Percentiles rank a stretch among this genome's conserved stretches.
Conservation (phyloP, 2,329 filamentous ascomycete genomes). For the Aspergillus glaucus region DNA sequence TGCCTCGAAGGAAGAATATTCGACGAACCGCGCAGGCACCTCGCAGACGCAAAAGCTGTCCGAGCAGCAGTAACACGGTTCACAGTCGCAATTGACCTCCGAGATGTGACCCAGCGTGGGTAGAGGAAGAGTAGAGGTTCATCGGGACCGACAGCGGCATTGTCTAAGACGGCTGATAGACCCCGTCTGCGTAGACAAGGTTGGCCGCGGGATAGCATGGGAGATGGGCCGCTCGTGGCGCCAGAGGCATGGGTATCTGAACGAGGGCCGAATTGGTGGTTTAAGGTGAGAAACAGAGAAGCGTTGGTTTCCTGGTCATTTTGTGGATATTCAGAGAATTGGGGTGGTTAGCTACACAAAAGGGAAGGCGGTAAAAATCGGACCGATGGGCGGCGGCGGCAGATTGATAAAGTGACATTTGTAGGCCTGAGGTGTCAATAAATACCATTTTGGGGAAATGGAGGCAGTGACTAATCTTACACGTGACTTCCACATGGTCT, state of each 20-base stretch:
- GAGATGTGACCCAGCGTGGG: conserved; percentile 34
- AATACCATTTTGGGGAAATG: too few species aligned
- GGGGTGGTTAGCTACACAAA: neutral
- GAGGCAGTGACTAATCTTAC: neutral
- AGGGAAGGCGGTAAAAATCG: neutral
- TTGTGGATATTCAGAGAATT: neutral
- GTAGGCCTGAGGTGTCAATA: neutral
- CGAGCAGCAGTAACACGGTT: conserved; percentile 5
- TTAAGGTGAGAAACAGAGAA: neutral
- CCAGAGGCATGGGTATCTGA: neutral
- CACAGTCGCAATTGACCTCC: conserved; percentile 14
- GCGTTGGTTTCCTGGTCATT: neutral
- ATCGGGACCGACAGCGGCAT: conserved; percentile 30
- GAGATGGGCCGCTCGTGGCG: conserved; percentile 5
- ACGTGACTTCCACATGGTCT: neutral
- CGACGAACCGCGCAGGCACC: neutral
- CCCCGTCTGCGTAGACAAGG: conserved; percentile 36
- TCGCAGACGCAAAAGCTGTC: neutral
- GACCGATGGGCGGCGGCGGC: neutral
- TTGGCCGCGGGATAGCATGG: conserved; percentile 40
- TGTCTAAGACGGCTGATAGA: conserved; percentile 30
- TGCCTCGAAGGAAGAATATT: conserved; percentile 1
- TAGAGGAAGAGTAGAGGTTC: conserved; percentile 44
- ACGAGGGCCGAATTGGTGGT: neutral
- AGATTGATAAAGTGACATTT: neutral